Percentiles rank a stretch among this genome's conserved stretches.
Evolutionary conservation across 73 alveolate species (phyloP).

Genomic region (Symbiodinium natans): DNA sequence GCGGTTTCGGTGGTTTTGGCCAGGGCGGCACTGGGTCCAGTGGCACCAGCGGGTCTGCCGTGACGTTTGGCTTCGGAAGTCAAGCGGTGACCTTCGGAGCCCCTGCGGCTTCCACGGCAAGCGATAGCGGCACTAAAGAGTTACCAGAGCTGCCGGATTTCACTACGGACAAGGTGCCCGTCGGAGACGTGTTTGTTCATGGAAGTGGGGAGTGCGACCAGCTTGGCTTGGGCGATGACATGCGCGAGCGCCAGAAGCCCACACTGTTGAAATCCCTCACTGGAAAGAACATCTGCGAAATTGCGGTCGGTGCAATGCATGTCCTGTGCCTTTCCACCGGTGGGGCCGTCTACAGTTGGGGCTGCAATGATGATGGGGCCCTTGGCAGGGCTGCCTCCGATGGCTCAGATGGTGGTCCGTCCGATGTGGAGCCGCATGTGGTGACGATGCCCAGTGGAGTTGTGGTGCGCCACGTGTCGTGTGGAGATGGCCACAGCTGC

Average conservation of each 20-base stretch:
- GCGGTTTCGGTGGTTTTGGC: constrained; percentile 32
- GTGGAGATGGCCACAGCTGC: constrained; percentile 86
- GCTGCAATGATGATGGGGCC: neutral
- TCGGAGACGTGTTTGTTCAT: constrained; percentile 92
- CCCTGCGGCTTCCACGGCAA: neutral
- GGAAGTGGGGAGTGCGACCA: constrained; percentile 96
- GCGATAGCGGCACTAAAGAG: too few relatives aligned
- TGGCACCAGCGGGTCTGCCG: neutral
- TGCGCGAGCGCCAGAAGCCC: constrained; percentile 83
- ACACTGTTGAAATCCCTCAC: too few relatives aligned
- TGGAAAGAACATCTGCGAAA: neutral
- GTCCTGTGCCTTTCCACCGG: constrained; percentile 94
- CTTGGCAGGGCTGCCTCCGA: constrained; percentile 93
- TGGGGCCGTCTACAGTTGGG: constrained; percentile 96
- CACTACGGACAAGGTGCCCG: too few relatives aligned
- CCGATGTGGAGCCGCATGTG: constrained; percentile 60
- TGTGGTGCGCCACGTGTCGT: constrained; percentile 55
- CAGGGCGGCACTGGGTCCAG: too few relatives aligned
- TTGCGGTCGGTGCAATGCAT: constrained; percentile 96
- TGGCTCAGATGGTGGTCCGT: constrained; percentile 58
- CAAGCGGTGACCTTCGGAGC: neutral
- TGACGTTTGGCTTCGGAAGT: constrained; percentile 47
- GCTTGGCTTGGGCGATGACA: constrained; percentile 94
- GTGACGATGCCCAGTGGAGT: constrained; percentile 50
- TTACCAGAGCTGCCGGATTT: constrained; percentile 24